A percentile compares a stretch with the other conserved stretches of the same genome.
phyloP scores from a whole-genome alignment of 306 rosid species.

The Trifolium dubium region DNA sequence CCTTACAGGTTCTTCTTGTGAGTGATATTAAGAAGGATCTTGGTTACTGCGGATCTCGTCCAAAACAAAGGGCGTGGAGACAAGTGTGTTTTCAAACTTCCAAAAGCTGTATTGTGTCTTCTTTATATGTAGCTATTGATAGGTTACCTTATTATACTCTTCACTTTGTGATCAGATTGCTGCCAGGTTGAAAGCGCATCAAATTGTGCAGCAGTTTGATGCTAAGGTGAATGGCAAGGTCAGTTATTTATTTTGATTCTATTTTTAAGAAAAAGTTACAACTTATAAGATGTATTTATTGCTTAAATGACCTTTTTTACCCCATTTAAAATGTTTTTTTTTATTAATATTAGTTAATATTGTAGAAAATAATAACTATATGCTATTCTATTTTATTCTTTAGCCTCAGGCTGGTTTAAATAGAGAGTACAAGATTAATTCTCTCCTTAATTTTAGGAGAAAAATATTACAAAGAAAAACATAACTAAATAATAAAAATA shows the following conservation, averaged over 20 bases:
- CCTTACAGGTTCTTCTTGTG: slow-evolving; percentile 79
- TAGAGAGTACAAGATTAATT: no score
- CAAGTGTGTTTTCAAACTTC: slow-evolving; percentile 48
- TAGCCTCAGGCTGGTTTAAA: no score
- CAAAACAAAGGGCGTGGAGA: slow-evolving; percentile 78
- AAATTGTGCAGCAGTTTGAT: slow-evolving; percentile 70
- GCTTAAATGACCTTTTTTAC: no score
- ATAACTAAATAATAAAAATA: no score
- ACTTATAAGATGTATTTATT: no score
- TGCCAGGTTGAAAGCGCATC: slow-evolving; percentile 62
- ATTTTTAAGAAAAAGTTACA: no score
- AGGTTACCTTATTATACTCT: slow-evolving; percentile 23
- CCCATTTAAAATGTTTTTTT: no score
- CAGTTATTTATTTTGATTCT: slow-evolving; percentile 42
- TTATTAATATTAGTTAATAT: no score
- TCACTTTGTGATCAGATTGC: slow-evolving; percentile 54
- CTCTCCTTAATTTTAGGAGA: no score
- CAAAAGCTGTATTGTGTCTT: slow-evolving; percentile 33
- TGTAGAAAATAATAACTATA: no score
- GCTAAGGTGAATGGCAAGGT: slow-evolving; percentile 93
- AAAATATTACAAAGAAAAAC: no score
- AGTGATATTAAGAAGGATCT: slow-evolving; percentile 81
- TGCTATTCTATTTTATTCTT: no score
- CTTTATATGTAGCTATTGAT: slow-evolving; percentile 7
- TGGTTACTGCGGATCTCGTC: slow-evolving; percentile 66